Evolutionary conservation across 1,139 yeast genomes (phyloP), one percentile per base, ranked within the genome.

Genomic region (Kurtzmaniella quercitrusa): DNA sequence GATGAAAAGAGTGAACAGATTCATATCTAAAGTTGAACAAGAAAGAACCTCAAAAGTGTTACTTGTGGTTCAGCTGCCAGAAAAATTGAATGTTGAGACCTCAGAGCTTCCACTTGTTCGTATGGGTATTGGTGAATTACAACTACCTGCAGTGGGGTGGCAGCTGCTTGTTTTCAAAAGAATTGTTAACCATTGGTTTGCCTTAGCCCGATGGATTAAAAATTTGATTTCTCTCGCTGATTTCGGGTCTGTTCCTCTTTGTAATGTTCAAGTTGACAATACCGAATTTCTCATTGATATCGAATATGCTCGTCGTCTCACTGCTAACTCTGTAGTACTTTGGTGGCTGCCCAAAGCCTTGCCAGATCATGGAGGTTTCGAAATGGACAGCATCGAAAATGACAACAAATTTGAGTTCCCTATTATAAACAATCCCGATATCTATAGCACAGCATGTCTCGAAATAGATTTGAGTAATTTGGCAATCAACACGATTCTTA

Each of bases 321-420:
- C 73, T 27, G 73, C 77, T 34, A 78, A 79, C 42, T 81, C 82
- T 50, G 77, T 88, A 42, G 85, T 91, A 2, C 65, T 93, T 40
- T 94, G 98, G 98, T 91, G 98, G 98, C 87, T 96, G 0, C 77
- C 82, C 2, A 75, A 74, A 33, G 88, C 95, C 1, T 65, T 77
- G 39, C 95, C 97, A 0, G 97, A 89, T 58, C 85, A 81, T 58
- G 97, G 96, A 34, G 97, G 97, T 0, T 62, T 73, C 43, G 94
- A 90, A 59, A 78, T 75, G 54, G 96, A 88, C 54, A 58, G 60
- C 51, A 48, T 62, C 37, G 59, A 66, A 48, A 72, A 72, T 41
- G 77, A 79, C 56, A 94, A 85, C 46, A 77, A 75, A 34, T 67
- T 83, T 41, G 83, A 81, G 29, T 81, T 88, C 53, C 94, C 95